A percentile compares a stretch with the other conserved stretches of the same genome.
Evolutionary conservation across 805 yeast species (phyloP).

Genomic region (Hanseniaspora occidentalis): DNA sequence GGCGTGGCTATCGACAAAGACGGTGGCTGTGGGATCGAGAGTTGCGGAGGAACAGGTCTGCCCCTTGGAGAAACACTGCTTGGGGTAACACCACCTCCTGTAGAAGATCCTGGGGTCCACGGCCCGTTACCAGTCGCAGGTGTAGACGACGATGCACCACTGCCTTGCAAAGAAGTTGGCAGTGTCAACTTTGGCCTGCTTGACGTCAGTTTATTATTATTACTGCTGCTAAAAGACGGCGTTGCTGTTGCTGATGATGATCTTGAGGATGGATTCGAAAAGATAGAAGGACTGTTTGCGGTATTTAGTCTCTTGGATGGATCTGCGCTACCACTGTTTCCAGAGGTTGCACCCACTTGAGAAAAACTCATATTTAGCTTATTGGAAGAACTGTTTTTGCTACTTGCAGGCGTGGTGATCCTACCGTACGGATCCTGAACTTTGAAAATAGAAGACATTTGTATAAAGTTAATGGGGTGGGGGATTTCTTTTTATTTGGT

Average conservation of each 20-base stretch:
- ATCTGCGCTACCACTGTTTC: too few relatives aligned
- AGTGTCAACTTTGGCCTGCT: constrained; percentile 3
- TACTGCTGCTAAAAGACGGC: neutral
- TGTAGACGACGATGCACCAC: neutral
- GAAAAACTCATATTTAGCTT: neutral
- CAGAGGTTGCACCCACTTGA: neutral
- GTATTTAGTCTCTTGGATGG: too few relatives aligned
- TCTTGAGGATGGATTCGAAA: neutral
- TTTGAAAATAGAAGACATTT: neutral
- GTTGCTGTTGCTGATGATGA: neutral
- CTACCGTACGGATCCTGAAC: neutral
- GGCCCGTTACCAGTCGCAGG: neutral
- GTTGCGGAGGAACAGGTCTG: constrained; percentile 7
- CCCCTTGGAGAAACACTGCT: constrained; percentile 6
- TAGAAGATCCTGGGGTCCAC: neutral
- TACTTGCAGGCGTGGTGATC: neutral
- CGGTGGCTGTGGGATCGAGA: neutral
- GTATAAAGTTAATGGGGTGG: neutral
- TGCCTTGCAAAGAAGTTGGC: constrained; percentile 2
- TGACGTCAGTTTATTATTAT: neutral
- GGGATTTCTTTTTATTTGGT: neutral
- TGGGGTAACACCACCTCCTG: constrained; percentile 3
- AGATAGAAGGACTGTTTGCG: neutral
- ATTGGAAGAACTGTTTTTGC: too few relatives aligned
- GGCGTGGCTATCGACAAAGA: neutral